Conservation (phyloP, 768 basidiomycete genomes). For the Termitomyces sp. region DNA sequence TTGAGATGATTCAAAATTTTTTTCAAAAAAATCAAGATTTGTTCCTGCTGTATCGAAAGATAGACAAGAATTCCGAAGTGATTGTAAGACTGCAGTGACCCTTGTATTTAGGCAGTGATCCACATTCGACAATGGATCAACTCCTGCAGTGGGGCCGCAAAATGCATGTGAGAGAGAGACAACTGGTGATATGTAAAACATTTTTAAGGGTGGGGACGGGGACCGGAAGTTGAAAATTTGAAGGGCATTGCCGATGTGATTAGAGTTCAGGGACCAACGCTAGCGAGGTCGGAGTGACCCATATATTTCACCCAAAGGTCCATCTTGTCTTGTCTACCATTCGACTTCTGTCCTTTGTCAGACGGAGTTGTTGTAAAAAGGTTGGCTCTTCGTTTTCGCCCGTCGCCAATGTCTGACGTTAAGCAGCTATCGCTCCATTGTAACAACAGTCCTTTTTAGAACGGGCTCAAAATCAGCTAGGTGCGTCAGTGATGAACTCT, state of each 20-base stretch:
- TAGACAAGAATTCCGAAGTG: background rate
- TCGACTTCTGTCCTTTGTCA: constrained; percentile 21
- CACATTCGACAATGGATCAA: background rate
- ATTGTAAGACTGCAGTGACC: background rate
- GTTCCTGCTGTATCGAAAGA: background rate
- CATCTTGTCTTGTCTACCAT: constrained; percentile 20
- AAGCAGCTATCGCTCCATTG: constrained; percentile 54
- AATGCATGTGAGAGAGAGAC: background rate
- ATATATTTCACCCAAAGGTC: constrained; percentile 35
- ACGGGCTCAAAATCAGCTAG: constrained; percentile 73
- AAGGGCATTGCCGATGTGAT: constrained; percentile 41
- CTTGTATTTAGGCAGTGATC: background rate
- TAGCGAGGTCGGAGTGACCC: constrained; percentile 35
- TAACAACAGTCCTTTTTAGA: constrained; percentile 75
- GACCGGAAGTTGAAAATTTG: constrained; percentile 48
- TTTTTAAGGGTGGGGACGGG: constrained; percentile 26
- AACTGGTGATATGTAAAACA: constrained; percentile 17
- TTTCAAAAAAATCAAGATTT: background rate
- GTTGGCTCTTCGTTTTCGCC: constrained; percentile 24
- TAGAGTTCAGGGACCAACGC: constrained; percentile 41
- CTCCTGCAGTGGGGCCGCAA: background rate
- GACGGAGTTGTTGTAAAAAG: constrained; percentile 42
- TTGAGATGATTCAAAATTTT: background rate
- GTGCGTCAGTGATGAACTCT: constrained; percentile 35
- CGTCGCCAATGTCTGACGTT: constrained; percentile 14